Percentiles rank a stretch among this genome's conserved stretches.
Evolutionary conservation across 1,139 yeast species (phyloP).

Genomic region (Meyerozyma elateridarum): DNA sequence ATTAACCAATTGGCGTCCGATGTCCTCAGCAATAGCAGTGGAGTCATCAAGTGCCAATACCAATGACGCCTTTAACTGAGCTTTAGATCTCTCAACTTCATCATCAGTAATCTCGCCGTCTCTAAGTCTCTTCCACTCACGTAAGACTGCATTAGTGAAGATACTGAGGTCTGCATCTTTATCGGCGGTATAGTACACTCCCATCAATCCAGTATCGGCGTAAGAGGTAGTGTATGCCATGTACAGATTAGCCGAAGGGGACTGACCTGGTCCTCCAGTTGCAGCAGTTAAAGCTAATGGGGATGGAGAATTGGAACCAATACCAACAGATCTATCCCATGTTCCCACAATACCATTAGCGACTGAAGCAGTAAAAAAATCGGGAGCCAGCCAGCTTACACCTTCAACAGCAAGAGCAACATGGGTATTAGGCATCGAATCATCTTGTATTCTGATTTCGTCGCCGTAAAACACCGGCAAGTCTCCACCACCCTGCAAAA

Average conservation of each 20-base stretch:
- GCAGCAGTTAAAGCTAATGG: conserved; percentile 77
- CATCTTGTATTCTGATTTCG: conserved; percentile 80
- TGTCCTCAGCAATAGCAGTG: conserved; percentile 95
- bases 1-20: conserved; percentile 93
- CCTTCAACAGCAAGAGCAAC: conserved; percentile 97
- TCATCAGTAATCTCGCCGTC: conserved; percentile 71
- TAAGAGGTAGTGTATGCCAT: conserved; percentile 96
- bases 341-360: conserved; percentile 96
- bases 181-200: conserved; percentile 87
- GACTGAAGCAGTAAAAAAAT: conserved; percentile 90
- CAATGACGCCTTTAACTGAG: conserved; percentile 90
- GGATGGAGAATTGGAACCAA: conserved; percentile 67
- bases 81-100: conserved; percentile 91
- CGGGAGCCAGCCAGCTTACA: conserved; percentile 95
- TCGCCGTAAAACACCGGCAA: conserved; percentile 82
- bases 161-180: conserved; percentile 60
- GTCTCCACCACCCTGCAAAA: conserved; percentile 73
- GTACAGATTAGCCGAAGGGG: conserved; percentile 82
- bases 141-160: conserved; percentile 66
- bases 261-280: conserved; percentile 47
- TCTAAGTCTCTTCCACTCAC: conserved; percentile 86
- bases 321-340: conserved; percentile 92
- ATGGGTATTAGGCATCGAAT: conserved; percentile 82
- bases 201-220: conserved; percentile 98
- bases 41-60: conserved; percentile 89